Percentiles rank a stretch among this genome's conserved stretches.
phyloP scores from a whole-genome alignment of 768 basidiomycete genomes.

The Pisolithus marmoratus region DNA sequence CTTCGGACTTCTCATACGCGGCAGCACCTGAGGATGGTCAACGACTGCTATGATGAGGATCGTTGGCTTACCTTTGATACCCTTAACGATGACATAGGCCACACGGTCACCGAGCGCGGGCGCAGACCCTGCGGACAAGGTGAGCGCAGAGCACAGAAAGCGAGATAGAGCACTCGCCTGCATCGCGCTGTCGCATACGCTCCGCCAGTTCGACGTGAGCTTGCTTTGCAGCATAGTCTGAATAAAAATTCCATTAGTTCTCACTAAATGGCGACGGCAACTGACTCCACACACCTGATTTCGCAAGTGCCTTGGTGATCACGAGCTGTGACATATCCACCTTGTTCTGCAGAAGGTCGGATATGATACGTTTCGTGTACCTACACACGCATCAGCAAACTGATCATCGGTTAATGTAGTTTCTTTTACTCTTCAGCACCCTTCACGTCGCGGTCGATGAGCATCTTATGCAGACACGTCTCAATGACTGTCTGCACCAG shows the following conservation, averaged over 20 bases:
- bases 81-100: slow-evolving; percentile 97
- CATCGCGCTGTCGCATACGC: slow-evolving; percentile 94
- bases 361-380: slow-evolving; percentile 89
- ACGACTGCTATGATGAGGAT: background rate
- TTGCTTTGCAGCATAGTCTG: slow-evolving; percentile 92
- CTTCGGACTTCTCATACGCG: slow-evolving; percentile 98
- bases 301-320: slow-evolving; percentile 95
- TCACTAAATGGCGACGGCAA: background rate
- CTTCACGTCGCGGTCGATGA: slow-evolving; percentile 91
- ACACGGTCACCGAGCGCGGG: slow-evolving; percentile 98
- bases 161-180: slow-evolving; percentile 42
- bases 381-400: slow-evolving; percentile 36
- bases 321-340: slow-evolving; percentile 99
- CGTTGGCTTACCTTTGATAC: slow-evolving; percentile 68
- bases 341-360: slow-evolving; percentile 93
- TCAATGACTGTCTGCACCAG: slow-evolving; percentile 97
- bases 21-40: slow-evolving; percentile 65
- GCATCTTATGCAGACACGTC: slow-evolving; percentile 96
- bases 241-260: background rate
- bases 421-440: slow-evolving; percentile 77
- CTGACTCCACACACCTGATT: slow-evolving; percentile 50
- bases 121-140: slow-evolving; percentile 64
- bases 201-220: slow-evolving; percentile 95
- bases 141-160: background rate
- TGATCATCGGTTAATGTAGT: slow-evolving; percentile 2